A percentile compares a stretch with the other conserved stretches of the same genome.
phyloP scores from a whole-genome alignment of 768 basidiomycete genomes.

The Roridomyces roridus region DNA sequence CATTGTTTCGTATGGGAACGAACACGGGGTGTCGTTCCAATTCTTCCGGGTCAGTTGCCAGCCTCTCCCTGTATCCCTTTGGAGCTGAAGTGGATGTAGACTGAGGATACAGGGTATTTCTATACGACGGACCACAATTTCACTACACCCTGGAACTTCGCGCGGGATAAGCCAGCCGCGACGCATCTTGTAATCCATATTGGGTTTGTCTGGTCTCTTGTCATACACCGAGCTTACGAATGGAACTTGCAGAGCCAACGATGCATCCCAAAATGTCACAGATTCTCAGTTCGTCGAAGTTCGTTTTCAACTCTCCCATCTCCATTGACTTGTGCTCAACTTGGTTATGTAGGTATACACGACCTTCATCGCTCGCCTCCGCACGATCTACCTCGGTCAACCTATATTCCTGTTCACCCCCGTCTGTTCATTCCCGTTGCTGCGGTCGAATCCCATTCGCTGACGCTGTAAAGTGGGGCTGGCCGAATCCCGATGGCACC shows the following conservation, averaged over 20 bases:
- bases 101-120: slow-evolving; percentile 62
- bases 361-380: slow-evolving; percentile 50
- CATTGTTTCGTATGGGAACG: slow-evolving; percentile 57
- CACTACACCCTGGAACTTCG: slow-evolving; percentile 65
- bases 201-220: slow-evolving; percentile 39
- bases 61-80: not conserved
- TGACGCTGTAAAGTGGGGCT: slow-evolving; percentile 66
- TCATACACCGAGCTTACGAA: not conserved
- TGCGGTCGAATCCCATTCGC: not conserved
- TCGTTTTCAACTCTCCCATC: not conserved
- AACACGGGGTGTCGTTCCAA: slow-evolving; percentile 57
- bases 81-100: slow-evolving; percentile 36
- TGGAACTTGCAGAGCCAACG: slow-evolving; percentile 50
- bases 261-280: slow-evolving; percentile 57
- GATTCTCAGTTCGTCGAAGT: slow-evolving; percentile 50
- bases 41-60: slow-evolving; percentile 49
- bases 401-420: slow-evolving; percentile 63
- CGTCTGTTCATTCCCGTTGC: slow-evolving; percentile 35
- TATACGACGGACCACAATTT: slow-evolving; percentile 63
- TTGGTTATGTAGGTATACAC: slow-evolving; percentile 48
- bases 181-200: slow-evolving; percentile 66
- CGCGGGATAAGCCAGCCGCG: slow-evolving; percentile 48
- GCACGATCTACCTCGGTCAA: slow-evolving; percentile 47
- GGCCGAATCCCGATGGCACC: slow-evolving; percentile 56
- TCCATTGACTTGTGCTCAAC: not conserved